Conservation (phyloP, 2,329 filamentous ascomycete species). For the Coniosporium tulheliwenetii region DNA sequence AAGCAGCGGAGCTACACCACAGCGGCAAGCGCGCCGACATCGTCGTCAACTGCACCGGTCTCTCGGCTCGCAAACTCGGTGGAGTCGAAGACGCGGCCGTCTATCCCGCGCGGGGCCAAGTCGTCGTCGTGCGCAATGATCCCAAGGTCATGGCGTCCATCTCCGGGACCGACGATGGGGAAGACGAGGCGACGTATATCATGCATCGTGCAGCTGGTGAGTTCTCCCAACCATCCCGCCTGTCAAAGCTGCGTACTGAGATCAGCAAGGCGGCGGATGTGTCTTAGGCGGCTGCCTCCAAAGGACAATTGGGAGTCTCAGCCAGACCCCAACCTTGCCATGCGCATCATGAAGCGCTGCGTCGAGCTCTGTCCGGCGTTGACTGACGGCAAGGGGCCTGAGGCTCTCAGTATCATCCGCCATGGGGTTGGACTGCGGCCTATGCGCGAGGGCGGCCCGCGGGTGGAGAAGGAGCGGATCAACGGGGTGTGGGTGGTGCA, state of each 20-base stretch:
- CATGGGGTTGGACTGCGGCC: slow-evolving; percentile 75
- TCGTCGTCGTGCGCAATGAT: slow-evolving; percentile 70
- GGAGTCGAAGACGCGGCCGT: slow-evolving; percentile 65
- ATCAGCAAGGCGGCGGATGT: slow-evolving; percentile 51
- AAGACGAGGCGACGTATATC: slow-evolving; percentile 59
- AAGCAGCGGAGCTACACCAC: slow-evolving; percentile 48
- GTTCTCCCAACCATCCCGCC: background rate
- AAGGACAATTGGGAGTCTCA: slow-evolving; percentile 64
- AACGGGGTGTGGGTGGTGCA: slow-evolving; percentile 56
- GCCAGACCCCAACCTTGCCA: slow-evolving; percentile 64
- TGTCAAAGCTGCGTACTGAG: background rate
- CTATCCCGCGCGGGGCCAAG: slow-evolving; percentile 66
- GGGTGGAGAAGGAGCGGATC: slow-evolving; percentile 58
- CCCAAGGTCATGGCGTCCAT: slow-evolving; percentile 48
- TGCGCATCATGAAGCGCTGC: slow-evolving; percentile 70
- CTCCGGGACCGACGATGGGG: slow-evolving; percentile 59
- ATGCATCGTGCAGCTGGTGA: slow-evolving; percentile 58
- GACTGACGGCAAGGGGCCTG: slow-evolving; percentile 49
- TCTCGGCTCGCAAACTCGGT: slow-evolving; percentile 59
- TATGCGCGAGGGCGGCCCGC: slow-evolving; percentile 53
- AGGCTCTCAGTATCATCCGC: slow-evolving; percentile 58
- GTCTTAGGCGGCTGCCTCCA: slow-evolving; percentile 78
- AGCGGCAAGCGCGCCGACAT: slow-evolving; percentile 45
- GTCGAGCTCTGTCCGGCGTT: slow-evolving; percentile 50
- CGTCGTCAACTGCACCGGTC: slow-evolving; percentile 72